Base-by-base conservation (phyloP, 2,329 filamentous ascomycete genomes). In the Aspergillus neoniger region DNA sequence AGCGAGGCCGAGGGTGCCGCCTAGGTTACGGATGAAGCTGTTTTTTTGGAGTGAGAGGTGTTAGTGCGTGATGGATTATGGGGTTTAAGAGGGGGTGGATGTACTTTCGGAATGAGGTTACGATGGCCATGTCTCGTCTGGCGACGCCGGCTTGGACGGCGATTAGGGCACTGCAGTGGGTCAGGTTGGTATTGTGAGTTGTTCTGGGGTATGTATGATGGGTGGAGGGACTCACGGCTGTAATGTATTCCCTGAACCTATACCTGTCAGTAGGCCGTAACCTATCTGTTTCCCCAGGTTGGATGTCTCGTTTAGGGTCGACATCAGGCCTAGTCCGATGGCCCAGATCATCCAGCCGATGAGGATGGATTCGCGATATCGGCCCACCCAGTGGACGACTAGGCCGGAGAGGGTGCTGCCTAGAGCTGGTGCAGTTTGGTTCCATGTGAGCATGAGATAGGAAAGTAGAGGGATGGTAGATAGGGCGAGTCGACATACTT, bases 341-440 rank as follows among this genome's bases (percentile, higher is more conserved):
- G 82, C 80, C 83, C 82, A 85, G 59, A 79, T 75, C 0, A 79
- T 62, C 82, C 81, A 85, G 0, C 83, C 83, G 38, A 84, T 77
- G 3, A 86, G 75, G 50, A 86, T 84, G 47, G 78, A 81, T 64
- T 85, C 82, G 43, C 82, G 75, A 55, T 85, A 85, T 9, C 82
- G 77, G 2, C 82, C 83, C 2, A 80, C 60, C 80, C 81, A 82
- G 59, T 83, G 80, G 0, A 85, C 82, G 2, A 85, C 65, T 9
- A 85, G 76, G 0, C 83, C 83, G 0, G 82, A 84, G 3, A 81
- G 65, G 0, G 82, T 84, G 55, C 81, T 83, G 62, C 78, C 80
- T 0, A 77, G 2, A 77, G 74, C 38, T 86, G 69, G 32, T 49
- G 10, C 23, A 23, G 23, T 23, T 23, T 23, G 23, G 23, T 23